Evolutionary conservation across 305 asterid species (phyloP), one percentile per base, ranked within the genome.

Genomic region (Solanum hybrid): DNA sequence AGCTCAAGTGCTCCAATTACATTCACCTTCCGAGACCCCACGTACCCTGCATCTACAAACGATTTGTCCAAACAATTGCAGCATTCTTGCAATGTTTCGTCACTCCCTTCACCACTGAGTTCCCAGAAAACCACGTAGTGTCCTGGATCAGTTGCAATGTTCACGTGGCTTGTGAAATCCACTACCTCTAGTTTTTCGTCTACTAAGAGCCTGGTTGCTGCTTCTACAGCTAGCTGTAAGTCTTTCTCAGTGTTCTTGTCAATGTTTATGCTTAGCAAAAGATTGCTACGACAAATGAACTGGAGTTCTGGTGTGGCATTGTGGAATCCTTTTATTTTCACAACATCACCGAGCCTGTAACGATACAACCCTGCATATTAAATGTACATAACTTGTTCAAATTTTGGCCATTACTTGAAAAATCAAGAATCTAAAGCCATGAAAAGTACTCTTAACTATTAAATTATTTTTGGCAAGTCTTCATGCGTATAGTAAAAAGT

Each of bases 191-290:
- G 92, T 91, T 94, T 97, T 31, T 94, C 96, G 28, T 87, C 94
- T 0, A 95, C 91, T 8, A 97, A 93, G 7, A 91, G 90, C 89
- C 80, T 90, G 24, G 95, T 94, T 3, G 99, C 99, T 2, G 94
- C 93, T 88, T 96, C 99, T 5, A 96, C 99, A 0, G 98, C 94
- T 37, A 96, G 29, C 92, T 97, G 99, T 10, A 97, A 89, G 61
- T 97, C 99, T 92, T 96, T 96, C 92, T 97, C 99, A 0, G 98
- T 96, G 94, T 93, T 97, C 92, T 97, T 97, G 96, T 97, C 99
- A 31, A 97, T 96, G 94, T 97, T 96, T 86, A 97, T 90, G 6
- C 95, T 93, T 39, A 97, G 98, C 3, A 96, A 94, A 69, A 97
- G 98, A 88, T 95, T 97, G 51, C 95, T 93, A 80, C 99, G 88